Evolutionary conservation across 148 eudicot species (phyloP).

Genomic region (Rhododendron molle): DNA sequence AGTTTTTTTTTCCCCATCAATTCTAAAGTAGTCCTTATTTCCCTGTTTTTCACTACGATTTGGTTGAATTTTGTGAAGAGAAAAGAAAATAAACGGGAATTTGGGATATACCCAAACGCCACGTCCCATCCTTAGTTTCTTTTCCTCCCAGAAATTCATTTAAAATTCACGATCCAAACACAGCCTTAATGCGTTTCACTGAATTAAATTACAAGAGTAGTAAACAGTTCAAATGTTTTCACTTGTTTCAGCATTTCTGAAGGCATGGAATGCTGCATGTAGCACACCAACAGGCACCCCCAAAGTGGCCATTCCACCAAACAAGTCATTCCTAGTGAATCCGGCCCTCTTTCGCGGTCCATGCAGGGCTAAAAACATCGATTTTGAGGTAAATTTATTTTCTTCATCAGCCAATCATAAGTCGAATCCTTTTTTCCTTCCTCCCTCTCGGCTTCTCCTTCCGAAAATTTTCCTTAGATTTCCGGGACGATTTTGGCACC

Average conservation of each 20-base stretch:
- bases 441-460: background rate
- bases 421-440: background rate
- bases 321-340: constrained; percentile 32
- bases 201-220: background rate
- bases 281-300: constrained; percentile 19
- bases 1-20: background rate
- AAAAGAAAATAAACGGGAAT: background rate
- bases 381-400: constrained; percentile 32
- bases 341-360: constrained; percentile 54
- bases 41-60: background rate
- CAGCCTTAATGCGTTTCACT: background rate
- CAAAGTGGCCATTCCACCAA: constrained; percentile 35
- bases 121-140: background rate
- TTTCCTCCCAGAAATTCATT: background rate
- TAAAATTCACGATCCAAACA: background rate
- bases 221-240: background rate
- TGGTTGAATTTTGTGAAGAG: background rate
- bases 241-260: constrained; percentile 38
- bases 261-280: constrained; percentile 53
- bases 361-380: constrained; percentile 40
- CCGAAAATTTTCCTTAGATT: constrained; percentile 25
- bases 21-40: too few relatives aligned
- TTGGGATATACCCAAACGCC: background rate
- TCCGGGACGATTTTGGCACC: constrained; percentile 51
- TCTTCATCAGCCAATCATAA: background rate